A percentile compares a stretch with the other conserved stretches of the same genome.
Evolutionary conservation across 768 basidiomycete species (phyloP).

Genomic region (Russula foetens): DNA sequence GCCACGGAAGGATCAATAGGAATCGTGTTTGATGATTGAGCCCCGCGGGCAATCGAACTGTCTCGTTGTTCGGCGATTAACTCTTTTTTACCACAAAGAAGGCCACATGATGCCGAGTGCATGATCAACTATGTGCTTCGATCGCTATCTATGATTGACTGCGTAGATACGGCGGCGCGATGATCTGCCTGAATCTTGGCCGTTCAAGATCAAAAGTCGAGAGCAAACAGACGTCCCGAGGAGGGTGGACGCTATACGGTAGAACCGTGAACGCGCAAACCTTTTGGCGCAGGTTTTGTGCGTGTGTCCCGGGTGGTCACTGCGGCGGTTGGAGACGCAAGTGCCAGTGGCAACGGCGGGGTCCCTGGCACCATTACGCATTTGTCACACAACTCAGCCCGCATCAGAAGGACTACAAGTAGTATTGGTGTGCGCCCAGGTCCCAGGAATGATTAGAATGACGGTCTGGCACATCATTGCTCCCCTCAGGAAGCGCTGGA

Average conservation of each 20-base stretch:
- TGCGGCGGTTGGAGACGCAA: neutral
- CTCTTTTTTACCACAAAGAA: neutral
- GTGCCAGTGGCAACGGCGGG: constrained; percentile 5
- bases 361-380: constrained; percentile 8
- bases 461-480: neutral
- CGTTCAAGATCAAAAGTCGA: no score
- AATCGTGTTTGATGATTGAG: neutral
- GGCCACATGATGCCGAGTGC: neutral
- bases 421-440: neutral
- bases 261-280: neutral
- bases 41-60: no score
- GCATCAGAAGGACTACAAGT: no score
- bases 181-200: no score
- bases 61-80: neutral
- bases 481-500: neutral
- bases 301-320: neutral
- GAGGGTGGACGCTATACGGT: neutral
- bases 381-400: neutral
- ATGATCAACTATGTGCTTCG: no score
- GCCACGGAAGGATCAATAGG: neutral
- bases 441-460: neutral
- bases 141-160: neutral
- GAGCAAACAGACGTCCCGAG: neutral
- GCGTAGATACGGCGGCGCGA: neutral
- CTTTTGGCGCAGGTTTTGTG: neutral